Evolutionary conservation across 208 protist species (phyloP), one percentile per base, ranked within the genome.

Genomic region (Trypanosoma vivax): DNA sequence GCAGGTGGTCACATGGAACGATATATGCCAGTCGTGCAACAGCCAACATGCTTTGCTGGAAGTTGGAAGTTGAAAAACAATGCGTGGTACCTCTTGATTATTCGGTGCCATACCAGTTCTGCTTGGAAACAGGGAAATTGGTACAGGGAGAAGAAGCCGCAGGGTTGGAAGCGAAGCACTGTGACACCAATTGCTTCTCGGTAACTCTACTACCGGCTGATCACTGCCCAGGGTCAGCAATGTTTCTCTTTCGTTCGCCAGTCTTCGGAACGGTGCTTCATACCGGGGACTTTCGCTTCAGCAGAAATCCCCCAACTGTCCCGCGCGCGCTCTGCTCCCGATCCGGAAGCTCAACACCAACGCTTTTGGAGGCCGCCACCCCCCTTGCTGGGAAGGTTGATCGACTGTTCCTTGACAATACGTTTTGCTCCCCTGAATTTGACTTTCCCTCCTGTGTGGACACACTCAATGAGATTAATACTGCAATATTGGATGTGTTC

Each of bases 271-370:
- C 56, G 21, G 72, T 92, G 25, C 47, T 97, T 18, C 93, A 97
- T 60, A 95, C 88, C 0, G 93, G 93, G 30, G 93, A 97, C 60
- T 96, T 97, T 61, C 75, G 93, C n/a, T 97, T 85, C 47, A 83
- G 84, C 46, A 47, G 66, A 18, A 30, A 31, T 33, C 21, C 5
- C 16, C 7, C 47, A 41, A n/a, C 54, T 24, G 31, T 23, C 14
- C n/a, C 16, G 25, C 27, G 19, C 31, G 6, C 0, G 39, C 25
- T 1, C 45, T 37, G 7, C 39, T 42, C n/a, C 61, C 73, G 2
- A 65, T 56, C 18, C 81, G 76, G 43, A 79, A 84, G 53, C 63
- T n/a, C n/a, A n/a, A n/a, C n/a, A n/a, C n/a, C n/a, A n/a, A n/a
- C n/a, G n/a, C n/a, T n/a, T n/a, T n/a, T n/a, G n/a, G n/a, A n/a